Percentiles rank a stretch among this genome's conserved stretches.
Evolutionary conservation across 257 asterid species (phyloP).

Genomic region (Solanum sejunctum): DNA sequence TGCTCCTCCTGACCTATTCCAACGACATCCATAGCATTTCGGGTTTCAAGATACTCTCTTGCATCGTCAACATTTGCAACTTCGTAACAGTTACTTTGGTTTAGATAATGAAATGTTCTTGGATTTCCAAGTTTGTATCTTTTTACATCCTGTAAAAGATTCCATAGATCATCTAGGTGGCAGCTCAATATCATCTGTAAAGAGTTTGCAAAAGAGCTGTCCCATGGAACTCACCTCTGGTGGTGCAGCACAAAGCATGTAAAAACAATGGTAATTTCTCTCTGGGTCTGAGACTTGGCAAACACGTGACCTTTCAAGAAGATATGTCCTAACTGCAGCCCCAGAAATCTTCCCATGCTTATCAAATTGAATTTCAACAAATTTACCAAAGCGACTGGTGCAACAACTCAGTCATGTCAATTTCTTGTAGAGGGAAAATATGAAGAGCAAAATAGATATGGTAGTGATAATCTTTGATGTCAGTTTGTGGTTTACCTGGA

Average conservation of each 20-base stretch:
- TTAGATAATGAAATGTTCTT: conserved; percentile 67
- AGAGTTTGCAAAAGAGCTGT: neutral
- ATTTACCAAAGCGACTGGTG: conserved; percentile 97
- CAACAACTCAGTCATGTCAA: conserved; percentile 32
- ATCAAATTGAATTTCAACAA: conserved; percentile 93
- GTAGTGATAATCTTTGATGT: neutral
- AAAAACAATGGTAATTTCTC: conserved; percentile 92
- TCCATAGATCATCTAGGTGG: conserved; percentile 6
- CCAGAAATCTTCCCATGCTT: conserved; percentile 89
- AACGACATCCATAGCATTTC: conserved; percentile 95
- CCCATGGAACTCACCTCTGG: conserved; percentile 57
- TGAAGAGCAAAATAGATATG: neutral
- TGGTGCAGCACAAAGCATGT: conserved; percentile 97
- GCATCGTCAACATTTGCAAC: conserved; percentile 86
- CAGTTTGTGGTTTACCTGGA: conserved; percentile 47
- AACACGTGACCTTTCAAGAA: conserved; percentile 90
- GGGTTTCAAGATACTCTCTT: conserved; percentile 78
- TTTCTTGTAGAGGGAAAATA: conserved; percentile 20
- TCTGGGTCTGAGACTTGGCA: conserved; percentile 96
- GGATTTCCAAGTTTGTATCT: conserved; percentile 79
- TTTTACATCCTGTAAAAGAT: conserved; percentile 51
- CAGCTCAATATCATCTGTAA: neutral
- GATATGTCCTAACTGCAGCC: conserved; percentile 91
- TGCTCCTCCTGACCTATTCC: conserved; percentile 92
- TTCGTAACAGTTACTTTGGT: conserved; percentile 76